Evolutionary conservation across 345 rosid genomes (phyloP), one percentile per base, ranked within the genome.

Genomic region (Sapria himalayana): DNA sequence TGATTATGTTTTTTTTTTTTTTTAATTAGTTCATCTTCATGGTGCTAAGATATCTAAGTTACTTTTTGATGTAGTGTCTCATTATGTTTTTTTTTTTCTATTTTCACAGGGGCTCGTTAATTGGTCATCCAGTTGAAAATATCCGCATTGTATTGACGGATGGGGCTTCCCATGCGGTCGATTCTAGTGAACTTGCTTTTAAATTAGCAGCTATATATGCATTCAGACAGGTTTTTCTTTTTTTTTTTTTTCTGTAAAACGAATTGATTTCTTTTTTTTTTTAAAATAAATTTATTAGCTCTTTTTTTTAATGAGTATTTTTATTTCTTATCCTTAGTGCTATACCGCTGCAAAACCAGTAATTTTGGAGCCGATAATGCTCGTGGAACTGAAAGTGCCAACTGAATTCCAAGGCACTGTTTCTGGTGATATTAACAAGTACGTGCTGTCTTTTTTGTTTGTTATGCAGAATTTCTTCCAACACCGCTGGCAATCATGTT

Each of bases 171-270:
- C 96, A 91, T 57, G 67, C 92, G 0, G 99, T 91, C 47, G 96
- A 91, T 73, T 91, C 96, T 25, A 91, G 99, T 58, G 96, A 91
- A 55, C 86, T 84, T 55, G 99, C 99, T 10, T 91, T 91, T 62
- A 91, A 91, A 55, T 61, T 91, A 49, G 99, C 99, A 25, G 49
- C 99, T 49, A 91, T 91, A 47, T 91, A 91, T 63, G 99, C 99
- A 47, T 91, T 91, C 46, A 73, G 99, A 68, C 86, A 75, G 78
- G 92, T 74, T 11, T 2, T 29, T 18, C 38, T 9, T 43, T 33
- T 4, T 22, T 22, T 24, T 25, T 15, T 25, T 15, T 21, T 43
- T 16, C 38, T 21, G 2, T 52, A 15, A 9, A 12, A 11, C n/a
- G n/a, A n/a, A n/a, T n/a, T n/a, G n/a, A 13, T 20, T 23, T 10